Percentiles rank a stretch among this genome's conserved stretches.
Evolutionary conservation across 306 rosid species (phyloP).

Genomic region (Fragaria iinumae): DNA sequence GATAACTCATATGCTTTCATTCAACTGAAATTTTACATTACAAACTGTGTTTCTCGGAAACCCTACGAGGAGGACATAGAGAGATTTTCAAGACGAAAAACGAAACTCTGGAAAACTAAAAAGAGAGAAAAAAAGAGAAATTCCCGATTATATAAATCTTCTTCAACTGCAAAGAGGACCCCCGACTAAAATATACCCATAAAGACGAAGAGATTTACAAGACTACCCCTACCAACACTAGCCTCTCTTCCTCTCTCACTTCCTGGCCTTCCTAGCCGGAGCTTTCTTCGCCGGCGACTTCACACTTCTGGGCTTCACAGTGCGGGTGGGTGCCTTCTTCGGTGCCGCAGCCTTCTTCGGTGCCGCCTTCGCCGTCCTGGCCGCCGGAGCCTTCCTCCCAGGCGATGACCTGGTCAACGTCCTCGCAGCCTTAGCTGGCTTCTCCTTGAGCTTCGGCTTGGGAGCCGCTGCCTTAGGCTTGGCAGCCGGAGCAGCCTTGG

Average conservation of each 20-base stretch:
- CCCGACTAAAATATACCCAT: conserved; percentile 26
- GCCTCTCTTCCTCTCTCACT: conserved; percentile 30
- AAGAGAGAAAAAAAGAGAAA: not conserved
- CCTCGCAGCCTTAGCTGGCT: conserved; percentile 55
- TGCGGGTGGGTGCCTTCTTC: conserved; percentile 50
- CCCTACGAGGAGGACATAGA: not conserved
- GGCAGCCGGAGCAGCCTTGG: not conserved
- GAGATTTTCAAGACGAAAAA: not conserved
- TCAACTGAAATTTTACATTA: conserved; percentile 12
- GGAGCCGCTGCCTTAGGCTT: conserved; percentile 33
- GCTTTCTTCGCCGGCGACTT: conserved; percentile 59
- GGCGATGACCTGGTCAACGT: conserved; percentile 68
- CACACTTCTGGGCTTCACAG: conserved; percentile 41
- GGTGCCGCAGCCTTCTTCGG: conserved; percentile 44
- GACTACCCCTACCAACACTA: conserved; percentile 45
- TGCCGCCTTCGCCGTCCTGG: conserved; percentile 41
- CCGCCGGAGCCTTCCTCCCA: conserved; percentile 49
- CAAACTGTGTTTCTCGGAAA: conserved; percentile 1
- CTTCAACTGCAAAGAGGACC: conserved; percentile 17
- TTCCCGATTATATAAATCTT: conserved; percentile 25
- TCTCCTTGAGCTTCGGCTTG: conserved; percentile 50
- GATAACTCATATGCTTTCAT: not conserved
- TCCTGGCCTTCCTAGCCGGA: conserved; percentile 47
- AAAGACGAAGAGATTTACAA: conserved; percentile 50
- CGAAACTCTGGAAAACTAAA: not conserved